Conservation (phyloP, 352 stramenopile genomes). For the Aphanomyces cochlioides region DNA sequence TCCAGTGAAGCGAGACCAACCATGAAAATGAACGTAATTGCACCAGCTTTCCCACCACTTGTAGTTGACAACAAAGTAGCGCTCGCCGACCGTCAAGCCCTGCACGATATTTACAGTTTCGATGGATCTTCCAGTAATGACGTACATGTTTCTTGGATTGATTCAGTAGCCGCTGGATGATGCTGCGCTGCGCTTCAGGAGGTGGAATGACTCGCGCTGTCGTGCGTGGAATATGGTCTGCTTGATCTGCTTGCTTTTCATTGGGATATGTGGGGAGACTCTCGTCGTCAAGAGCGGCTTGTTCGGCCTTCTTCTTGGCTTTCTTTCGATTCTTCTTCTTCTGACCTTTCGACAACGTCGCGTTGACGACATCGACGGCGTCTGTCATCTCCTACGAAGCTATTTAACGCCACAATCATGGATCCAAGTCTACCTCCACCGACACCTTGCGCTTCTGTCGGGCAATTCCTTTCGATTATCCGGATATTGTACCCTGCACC, state of each 20-base stretch:
- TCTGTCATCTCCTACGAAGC: background rate
- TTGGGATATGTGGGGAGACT: slow-evolving; percentile 12
- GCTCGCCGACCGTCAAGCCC: slow-evolving; percentile 70
- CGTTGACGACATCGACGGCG: background rate
- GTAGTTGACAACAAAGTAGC: slow-evolving; percentile 67
- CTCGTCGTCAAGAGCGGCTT: background rate
- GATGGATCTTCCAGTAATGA: background rate
- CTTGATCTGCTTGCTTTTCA: background rate
- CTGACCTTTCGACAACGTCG: slow-evolving; percentile 15
- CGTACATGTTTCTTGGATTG: slow-evolving; percentile 27
- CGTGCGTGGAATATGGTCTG: background rate
- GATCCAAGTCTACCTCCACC: background rate
- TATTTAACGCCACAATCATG: background rate
- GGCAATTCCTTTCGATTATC: slow-evolving; percentile 3
- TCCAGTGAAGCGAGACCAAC: slow-evolving; percentile 2
- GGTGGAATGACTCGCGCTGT: background rate
- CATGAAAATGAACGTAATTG: slow-evolving; percentile 61
- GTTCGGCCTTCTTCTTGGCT: slow-evolving; percentile 22
- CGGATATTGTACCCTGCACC: background rate
- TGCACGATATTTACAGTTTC: slow-evolving; percentile 7
- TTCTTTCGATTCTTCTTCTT: slow-evolving; percentile 32
- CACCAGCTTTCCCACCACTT: slow-evolving; percentile 84
- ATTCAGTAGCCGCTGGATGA: slow-evolving; percentile 12
- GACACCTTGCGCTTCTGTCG: background rate
- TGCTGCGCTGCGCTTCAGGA: slow-evolving; percentile 6